phyloP scores from a whole-genome alignment of 148 eudicot genomes.

The Simmondsia chinensis region DNA sequence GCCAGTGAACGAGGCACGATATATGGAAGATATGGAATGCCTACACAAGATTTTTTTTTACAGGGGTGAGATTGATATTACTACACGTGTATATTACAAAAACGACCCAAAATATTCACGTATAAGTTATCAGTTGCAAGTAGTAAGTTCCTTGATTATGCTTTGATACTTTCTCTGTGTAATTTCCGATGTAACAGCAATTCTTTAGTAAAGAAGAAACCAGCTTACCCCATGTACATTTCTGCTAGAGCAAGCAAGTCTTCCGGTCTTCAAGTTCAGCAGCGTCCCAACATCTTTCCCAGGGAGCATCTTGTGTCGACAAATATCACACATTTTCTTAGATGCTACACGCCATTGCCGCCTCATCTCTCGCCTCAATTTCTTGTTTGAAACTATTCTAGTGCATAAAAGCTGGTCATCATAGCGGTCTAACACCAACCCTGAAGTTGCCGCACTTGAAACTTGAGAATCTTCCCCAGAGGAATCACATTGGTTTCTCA shows the following conservation, averaged over 20 bases:
- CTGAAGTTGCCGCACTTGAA: constrained; percentile 31
- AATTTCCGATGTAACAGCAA: no score
- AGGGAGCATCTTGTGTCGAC: constrained; percentile 89
- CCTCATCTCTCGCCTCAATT: constrained; percentile 55
- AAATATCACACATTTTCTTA: constrained; percentile 76
- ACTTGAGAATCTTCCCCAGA: constrained; percentile 60
- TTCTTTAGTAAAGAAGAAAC: background rate
- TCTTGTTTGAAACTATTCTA: constrained; percentile 42
- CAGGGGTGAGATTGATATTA: no score
- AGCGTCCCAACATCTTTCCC: constrained; percentile 86
- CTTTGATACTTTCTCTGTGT: no score
- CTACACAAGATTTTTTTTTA: constrained; percentile 25
- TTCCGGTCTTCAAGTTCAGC: constrained; percentile 71
- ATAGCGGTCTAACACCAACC: constrained; percentile 28
- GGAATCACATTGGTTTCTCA: constrained; percentile 40
- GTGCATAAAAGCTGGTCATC: constrained; percentile 59
- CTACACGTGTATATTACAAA: no score
- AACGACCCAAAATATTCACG: no score
- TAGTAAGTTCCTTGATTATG: no score
- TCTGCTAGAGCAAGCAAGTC: constrained; percentile 77
- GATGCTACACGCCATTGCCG: constrained; percentile 48
- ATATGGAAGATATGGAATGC: constrained; percentile 81
- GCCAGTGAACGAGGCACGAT: constrained; percentile 93
- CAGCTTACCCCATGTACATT: constrained; percentile 64
- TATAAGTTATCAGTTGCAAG: no score